Evolutionary conservation across 2,329 filamentous ascomycete genomes (phyloP).

Genomic region (Aspergillus brasiliensis): DNA sequence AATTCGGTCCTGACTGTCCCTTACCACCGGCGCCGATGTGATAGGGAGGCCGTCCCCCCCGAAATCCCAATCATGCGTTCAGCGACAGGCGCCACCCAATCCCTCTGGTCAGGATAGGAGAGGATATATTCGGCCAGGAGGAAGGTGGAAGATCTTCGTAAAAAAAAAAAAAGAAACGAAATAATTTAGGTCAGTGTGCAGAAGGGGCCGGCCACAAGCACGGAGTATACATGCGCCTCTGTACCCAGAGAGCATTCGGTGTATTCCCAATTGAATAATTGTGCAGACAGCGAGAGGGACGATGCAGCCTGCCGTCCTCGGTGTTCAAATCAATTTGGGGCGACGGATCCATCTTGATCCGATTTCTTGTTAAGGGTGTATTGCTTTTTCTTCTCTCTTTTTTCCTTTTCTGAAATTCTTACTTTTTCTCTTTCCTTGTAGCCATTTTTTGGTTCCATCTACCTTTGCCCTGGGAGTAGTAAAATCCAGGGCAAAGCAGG

Average conservation of each 20-base stretch:
- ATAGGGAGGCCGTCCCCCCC: conserved; percentile 8
- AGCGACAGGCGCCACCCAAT: conserved; percentile 7
- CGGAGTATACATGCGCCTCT: neutral
- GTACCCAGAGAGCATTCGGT: neutral
- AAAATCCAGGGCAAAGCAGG: neutral
- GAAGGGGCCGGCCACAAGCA: neutral
- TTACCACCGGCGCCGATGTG: conserved; percentile 7
- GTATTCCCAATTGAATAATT: conserved; percentile 5
- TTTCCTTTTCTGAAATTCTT: neutral
- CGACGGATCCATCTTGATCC: conserved; percentile 1
- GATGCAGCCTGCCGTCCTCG: conserved; percentile 14
- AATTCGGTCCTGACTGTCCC: too few relatives aligned
- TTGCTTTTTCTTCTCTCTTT: neutral
- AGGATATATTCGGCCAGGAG: neutral
- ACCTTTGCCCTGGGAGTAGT: neutral
- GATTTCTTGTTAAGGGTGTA: neutral
- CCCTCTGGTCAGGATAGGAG: neutral
- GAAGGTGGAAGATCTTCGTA: neutral
- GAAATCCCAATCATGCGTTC: neutral
- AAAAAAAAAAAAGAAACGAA: conserved; percentile 1
- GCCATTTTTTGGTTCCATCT: neutral
- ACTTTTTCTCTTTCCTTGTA: neutral
- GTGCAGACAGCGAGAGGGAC: neutral
- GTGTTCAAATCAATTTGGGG: conserved; percentile 6
- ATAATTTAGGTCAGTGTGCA: conserved; percentile 4